Conservation (phyloP, 306 rosid species). For the Astragalus membranaceus region DNA sequence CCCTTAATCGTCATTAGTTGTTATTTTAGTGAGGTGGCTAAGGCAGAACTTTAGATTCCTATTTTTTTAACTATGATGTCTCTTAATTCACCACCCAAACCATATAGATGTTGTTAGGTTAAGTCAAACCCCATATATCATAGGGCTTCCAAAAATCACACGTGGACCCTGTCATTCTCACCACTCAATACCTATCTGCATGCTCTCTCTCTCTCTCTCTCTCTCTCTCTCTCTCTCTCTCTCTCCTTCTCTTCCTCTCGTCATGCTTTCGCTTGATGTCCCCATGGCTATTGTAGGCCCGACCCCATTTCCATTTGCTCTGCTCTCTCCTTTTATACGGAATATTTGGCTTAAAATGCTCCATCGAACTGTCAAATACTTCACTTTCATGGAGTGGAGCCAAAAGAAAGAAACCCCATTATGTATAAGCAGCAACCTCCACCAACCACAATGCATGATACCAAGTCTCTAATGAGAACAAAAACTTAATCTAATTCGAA, state of each 20-base stretch:
- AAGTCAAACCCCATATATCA: too few species aligned
- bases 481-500: not conserved
- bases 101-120: too few species aligned
- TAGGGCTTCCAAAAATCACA: conserved; percentile 19
- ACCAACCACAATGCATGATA: conserved; percentile 17
- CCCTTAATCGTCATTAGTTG: too few species aligned
- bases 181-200: conserved; percentile 42
- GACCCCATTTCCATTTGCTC: conserved; percentile 8
- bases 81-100: too few species aligned
- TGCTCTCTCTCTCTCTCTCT: conserved; percentile 25
- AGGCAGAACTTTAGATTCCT: too few species aligned
- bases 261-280: conserved; percentile 46
- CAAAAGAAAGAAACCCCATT: conserved; percentile 40
- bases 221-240: conserved; percentile 10
- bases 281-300: conserved; percentile 35
- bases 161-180: conserved; percentile 72
- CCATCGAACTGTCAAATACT: conserved; percentile 51
- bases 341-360: conserved; percentile 40
- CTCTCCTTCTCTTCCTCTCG: conserved; percentile 23
- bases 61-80: too few species aligned
- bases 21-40: too few species aligned
- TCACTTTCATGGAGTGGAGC: conserved; percentile 39
- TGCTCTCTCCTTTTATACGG: not conserved
- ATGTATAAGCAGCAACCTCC: conserved; percentile 16
- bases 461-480: conserved; percentile 25